Evolutionary conservation across 2,329 filamentous ascomycete genomes (phyloP).

Genomic region (Penicillium sp.): DNA sequence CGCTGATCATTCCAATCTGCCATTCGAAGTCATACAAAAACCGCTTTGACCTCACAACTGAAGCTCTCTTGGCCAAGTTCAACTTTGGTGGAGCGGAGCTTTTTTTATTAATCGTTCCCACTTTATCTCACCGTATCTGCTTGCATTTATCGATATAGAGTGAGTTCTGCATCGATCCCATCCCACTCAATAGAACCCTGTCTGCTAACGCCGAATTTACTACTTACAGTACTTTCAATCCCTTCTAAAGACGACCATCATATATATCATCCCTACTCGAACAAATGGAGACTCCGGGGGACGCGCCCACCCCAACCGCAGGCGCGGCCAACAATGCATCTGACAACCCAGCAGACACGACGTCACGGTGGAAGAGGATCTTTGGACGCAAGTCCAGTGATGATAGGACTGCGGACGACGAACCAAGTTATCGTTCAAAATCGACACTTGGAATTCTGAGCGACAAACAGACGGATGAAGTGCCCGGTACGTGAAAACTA

Average conservation of each 20-base stretch:
- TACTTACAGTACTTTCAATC: too few species aligned
- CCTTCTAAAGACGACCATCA: too few species aligned
- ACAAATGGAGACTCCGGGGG: slow-evolving; percentile 11
- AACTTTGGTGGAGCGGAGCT: neutral
- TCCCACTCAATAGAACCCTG: too few species aligned
- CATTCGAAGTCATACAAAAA: neutral
- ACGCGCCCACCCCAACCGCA: neutral
- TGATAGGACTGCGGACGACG: slow-evolving; percentile 13
- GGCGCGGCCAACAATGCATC: neutral
- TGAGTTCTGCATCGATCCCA: neutral
- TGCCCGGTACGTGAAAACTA: slow-evolving; percentile 68
- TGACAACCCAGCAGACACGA: neutral
- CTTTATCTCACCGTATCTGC: too few species aligned
- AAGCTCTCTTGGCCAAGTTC: neutral
- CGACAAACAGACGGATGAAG: slow-evolving; percentile 79
- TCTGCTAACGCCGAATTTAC: too few species aligned
- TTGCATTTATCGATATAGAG: neutral
- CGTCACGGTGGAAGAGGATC: slow-evolving; percentile 26
- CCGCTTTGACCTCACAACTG: neutral
- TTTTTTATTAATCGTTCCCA: too few species aligned
- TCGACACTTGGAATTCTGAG: slow-evolving; percentile 80
- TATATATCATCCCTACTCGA: neutral
- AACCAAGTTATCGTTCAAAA: slow-evolving; percentile 41
- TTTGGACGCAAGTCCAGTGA: slow-evolving; percentile 14
- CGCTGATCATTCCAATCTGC: slow-evolving; percentile 15